Evolutionary conservation across 2,329 filamentous ascomycete species (phyloP), one percentile per base, ranked within the genome.

Genomic region (Curvularia eragrostidis): DNA sequence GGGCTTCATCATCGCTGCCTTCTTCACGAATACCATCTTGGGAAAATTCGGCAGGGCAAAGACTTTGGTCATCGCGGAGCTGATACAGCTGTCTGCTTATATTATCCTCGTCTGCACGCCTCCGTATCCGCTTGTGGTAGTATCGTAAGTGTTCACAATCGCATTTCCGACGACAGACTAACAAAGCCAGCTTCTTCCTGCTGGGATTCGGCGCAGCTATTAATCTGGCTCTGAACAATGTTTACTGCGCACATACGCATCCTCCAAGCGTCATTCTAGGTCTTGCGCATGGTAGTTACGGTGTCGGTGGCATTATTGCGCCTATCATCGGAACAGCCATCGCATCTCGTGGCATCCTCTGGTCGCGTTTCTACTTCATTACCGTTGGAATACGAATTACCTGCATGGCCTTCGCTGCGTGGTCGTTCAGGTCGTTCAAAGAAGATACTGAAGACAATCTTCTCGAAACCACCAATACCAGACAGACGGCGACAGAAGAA

Each of bases 301-400:
- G 80, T 1, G 60, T 82, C 5, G 80, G 80, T 1, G 80, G 80
- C 3, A 81, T 84, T 12, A 69, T 87, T 19, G 90, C 87, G 0
- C 91, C 91, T 0, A 81, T 96, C 6, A 84, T 91, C 13, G 91
- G 91, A 1, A 96, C 91, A 0, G 83, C 87, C 0, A 82, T 96
- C 67, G 88, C 88, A 1, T 87, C 89, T 0, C 75, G 80, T 10
- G 82, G 83, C 3, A 74, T 85, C 0, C 64, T 82, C 21, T 95
- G 91, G 90, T 87, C 85, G 43, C 82, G 85, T 18, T 95, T 90
- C 79, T 96, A 93, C 72, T 76, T 89, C 41, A 78, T 96, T 23
- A 83, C 85, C 0, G 78, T 93, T 8, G 82, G 79, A 0, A 67
- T 93, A 4, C 79, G 85, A 0, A 49, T 86, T 0, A 64, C 84